Base-by-base conservation (phyloP, 495 filamentous ascomycete species). In the Aspergillus carlsbadensis region DNA sequence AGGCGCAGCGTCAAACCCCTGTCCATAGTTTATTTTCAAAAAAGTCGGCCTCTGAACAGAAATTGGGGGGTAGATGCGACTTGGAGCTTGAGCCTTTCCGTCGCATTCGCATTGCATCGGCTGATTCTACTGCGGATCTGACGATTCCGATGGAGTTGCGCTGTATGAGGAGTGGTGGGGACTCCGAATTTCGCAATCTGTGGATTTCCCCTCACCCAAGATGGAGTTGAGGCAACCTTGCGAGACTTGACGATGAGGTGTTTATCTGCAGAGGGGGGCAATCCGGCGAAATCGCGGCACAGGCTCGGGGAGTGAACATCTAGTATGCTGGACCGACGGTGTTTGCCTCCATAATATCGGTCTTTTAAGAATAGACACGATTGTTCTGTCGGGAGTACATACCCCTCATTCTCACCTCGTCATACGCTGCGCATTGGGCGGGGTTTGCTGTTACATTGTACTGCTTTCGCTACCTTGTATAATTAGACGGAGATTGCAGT, bases 161-260 rank as follows among this genome's bases (percentile, higher is more conserved):
- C n/a, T 43, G 18, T 45, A 33, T 60, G 52, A 48, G 43, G 52
- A 52, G 33, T 46, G 45, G 55, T 55, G 50, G 50, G 33, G 59
- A 45, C 41, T 22, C 46, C 46, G 46, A 49, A 8, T 34, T 33
- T 15, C 33, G 17, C 8, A 47, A 47, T n/a, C n/a, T n/a, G n/a
- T 52, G 48, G 41, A 42, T 15, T 57, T 61, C 59, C 53, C 59
- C 59, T 61, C 59, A 61, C n/a, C n/a, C n/a, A n/a, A n/a, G n/a
- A n/a, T 54, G 48, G n/a, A 22, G 42, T n/a, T 6, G 26, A 29
- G 17, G 36, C 26, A 47, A 5, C 29, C 21, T 34, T 14, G n/a
- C 2, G 14, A 29, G 26, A 29, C n/a, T n/a, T n/a, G n/a, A 35
- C 31, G 35, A 29, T 20, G 18, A 49, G 40, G 49, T 39, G 6